Conservation (phyloP, 441 rosid genomes). For the Flueggea neowawraea region DNA sequence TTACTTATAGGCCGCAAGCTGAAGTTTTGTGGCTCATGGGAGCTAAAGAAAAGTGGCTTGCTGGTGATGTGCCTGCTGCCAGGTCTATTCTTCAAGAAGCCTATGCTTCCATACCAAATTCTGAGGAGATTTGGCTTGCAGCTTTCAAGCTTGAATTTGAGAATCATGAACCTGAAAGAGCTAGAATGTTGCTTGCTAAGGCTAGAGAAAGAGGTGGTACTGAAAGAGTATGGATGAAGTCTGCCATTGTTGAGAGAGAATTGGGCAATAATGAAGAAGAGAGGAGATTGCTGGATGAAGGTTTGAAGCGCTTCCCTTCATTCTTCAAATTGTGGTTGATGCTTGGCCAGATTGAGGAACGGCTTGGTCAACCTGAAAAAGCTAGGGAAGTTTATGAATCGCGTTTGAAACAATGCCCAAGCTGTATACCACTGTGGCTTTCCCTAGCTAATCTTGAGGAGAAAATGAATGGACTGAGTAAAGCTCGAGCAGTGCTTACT, state of each 20-base stretch:
- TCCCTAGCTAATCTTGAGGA: constrained; percentile 80
- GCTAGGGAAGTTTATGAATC: constrained; percentile 67
- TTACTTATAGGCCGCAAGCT: constrained; percentile 87
- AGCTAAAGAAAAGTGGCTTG: constrained; percentile 99
- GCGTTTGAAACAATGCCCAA: constrained; percentile 70
- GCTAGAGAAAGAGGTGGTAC: constrained; percentile 98
- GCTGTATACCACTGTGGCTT: constrained; percentile 75
- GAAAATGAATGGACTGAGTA: constrained; percentile 70
- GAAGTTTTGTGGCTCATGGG: constrained; percentile 99
- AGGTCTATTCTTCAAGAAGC: constrained; percentile 97
- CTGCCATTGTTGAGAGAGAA: constrained; percentile 95
- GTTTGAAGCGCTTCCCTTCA: constrained; percentile 72
- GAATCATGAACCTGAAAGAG: constrained; percentile 96
- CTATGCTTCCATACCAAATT: constrained; percentile 88
- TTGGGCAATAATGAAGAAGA: constrained; percentile 71
- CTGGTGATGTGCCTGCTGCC: constrained; percentile 94
- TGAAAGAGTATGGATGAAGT: constrained; percentile 99
- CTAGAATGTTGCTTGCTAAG: constrained; percentile 89
- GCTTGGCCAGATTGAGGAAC: constrained; percentile 94
- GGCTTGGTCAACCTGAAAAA: constrained; percentile 48
- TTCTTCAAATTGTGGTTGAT: constrained; percentile 95
- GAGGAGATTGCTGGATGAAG: constrained; percentile 80
- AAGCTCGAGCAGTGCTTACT: constrained; percentile 86
- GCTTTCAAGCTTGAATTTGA: constrained; percentile 99
- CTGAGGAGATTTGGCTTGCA: constrained; percentile 98